These are phyloP conservation scores for Rhodocollybia butyracea DNA, from an alignment of 768 basidiomycete genomes.

Conservation along the genomic window DNA sequence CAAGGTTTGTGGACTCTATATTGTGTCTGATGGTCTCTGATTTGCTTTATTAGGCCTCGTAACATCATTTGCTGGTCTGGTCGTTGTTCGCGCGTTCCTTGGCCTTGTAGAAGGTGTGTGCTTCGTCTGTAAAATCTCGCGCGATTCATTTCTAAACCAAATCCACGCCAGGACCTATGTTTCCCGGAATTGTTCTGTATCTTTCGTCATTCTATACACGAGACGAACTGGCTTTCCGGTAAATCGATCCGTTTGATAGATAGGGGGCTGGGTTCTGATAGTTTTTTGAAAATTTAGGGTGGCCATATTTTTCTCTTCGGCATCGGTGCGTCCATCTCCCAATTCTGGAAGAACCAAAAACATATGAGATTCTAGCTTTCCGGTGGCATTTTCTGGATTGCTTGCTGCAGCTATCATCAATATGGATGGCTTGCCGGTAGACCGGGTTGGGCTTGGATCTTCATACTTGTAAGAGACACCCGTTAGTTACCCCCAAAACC, in stretches of 20 bases:
- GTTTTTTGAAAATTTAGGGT: constrained; percentile 22
- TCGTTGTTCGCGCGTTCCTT: constrained; percentile 48
- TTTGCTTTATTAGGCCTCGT: constrained; percentile 36
- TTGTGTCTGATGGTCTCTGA: not conserved
- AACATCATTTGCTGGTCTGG: constrained; percentile 41
- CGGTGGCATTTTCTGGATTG: constrained; percentile 61
- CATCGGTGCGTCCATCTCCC: constrained; percentile 24
- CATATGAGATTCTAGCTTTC: constrained; percentile 32
- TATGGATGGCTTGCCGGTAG: constrained; percentile 49
- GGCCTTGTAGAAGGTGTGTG: constrained; percentile 48
- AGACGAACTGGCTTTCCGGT: constrained; percentile 30
- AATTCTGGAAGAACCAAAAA: not conserved
- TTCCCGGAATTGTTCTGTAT: constrained; percentile 36
- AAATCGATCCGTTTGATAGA: not conserved
- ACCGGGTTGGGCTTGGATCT: constrained; percentile 64
- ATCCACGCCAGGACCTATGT: not conserved
- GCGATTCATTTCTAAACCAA: not conserved
- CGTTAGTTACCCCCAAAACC: too few species aligned
- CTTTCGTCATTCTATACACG: constrained; percentile 38
- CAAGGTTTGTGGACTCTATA: constrained; percentile 33
- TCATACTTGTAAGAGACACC: constrained; percentile 39
- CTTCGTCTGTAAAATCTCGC: constrained; percentile 18
- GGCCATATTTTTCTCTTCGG: constrained; percentile 33
- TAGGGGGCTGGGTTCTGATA: not conserved
- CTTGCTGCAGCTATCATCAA: constrained; percentile 58